Evolutionary conservation across 2,329 filamentous ascomycete species (phyloP), one percentile per base, ranked within the genome.

Genomic region (Paracorniculantispora psalliotae): DNA sequence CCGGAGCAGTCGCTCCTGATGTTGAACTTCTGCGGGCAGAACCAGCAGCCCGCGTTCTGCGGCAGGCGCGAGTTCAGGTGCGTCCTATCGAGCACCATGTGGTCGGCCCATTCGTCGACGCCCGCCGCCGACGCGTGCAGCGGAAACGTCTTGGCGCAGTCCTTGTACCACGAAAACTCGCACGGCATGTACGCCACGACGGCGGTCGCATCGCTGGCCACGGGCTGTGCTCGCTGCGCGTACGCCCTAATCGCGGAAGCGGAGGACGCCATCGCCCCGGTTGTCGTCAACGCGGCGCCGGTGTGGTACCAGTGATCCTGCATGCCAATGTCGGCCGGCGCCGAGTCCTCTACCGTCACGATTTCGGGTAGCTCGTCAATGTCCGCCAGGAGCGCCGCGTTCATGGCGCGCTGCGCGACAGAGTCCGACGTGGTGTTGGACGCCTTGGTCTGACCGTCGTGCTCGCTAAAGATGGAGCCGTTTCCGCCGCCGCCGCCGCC

Each of bases 21-120:
- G 15, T 17, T 8, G 25, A 41, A 48, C 23, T 13, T 10, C 10
- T 41, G n/a, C 57, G 78, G 71, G 63, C 82, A 85, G 61, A 81
- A 84, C 75, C 77, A 81, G 63, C 82, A 85, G 0, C 73, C 56
- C 4, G 72, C 71, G 12, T 63, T 63, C 0, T 12, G 9, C 0
- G 80, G 80, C 6, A 76, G 73, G 0, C 19, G 58, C 4, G 67
- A 35, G 0, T 37, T 2, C 9, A 77, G 63, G 61, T 83, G 80
- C 1, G 70, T 65, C 0, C 83, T 80, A 1, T 70, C 65, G 0
- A 61, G 26, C 2, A 67, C 56, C 28, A 77, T 74, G 60, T 86
- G 82, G 0, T 69, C 59, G 15, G 81, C 74, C 81, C 81, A 85
- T 2, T 17, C 55, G 0, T 71, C 63, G 23, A 67, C 64, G 0